Evolutionary conservation across 2,329 filamentous ascomycete species (phyloP).

Genomic region (Fusarium oligoseptatum): DNA sequence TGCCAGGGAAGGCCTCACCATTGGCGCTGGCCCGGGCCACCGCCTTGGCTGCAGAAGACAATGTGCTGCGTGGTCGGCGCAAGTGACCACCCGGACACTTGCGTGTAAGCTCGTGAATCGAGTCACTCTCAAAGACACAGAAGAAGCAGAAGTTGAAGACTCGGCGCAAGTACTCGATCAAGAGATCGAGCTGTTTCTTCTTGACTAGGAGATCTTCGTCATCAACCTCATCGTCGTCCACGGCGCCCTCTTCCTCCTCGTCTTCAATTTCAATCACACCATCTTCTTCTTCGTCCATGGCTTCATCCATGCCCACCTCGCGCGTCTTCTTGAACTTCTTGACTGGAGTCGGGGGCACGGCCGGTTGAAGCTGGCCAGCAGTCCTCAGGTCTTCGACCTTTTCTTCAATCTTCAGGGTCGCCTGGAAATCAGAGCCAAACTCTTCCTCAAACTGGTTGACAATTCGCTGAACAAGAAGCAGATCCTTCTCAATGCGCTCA

Average conservation of each 20-base stretch:
- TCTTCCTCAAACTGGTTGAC: slow-evolving; percentile 88
- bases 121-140: slow-evolving; percentile 98
- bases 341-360: slow-evolving; percentile 61
- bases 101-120: slow-evolving; percentile 92
- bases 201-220: slow-evolving; percentile 90
- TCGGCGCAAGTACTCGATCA: slow-evolving; percentile 95
- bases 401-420: slow-evolving; percentile 84
- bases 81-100: slow-evolving; percentile 99
- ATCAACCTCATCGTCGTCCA: slow-evolving; percentile 88
- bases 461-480: slow-evolving; percentile 84
- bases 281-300: slow-evolving; percentile 74
- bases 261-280: slow-evolving; percentile 80
- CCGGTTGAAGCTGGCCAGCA: slow-evolving; percentile 81
- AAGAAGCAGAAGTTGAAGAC: slow-evolving; percentile 99
- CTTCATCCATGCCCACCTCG: slow-evolving; percentile 71
- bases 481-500: slow-evolving; percentile 91
- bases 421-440: slow-evolving; percentile 82
- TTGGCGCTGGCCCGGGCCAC: slow-evolving; percentile 87
- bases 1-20: slow-evolving; percentile 86
- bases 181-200: slow-evolving; percentile 96
- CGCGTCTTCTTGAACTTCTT: slow-evolving; percentile 74
- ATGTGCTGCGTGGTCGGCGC: slow-evolving; percentile 86
- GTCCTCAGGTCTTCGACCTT: slow-evolving; percentile 84
- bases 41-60: slow-evolving; percentile 85
- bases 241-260: slow-evolving; percentile 83